Evolutionary conservation across 257 asterid genomes (phyloP), one percentile per base, ranked within the genome.

Genomic region (Henckelia pumila): DNA sequence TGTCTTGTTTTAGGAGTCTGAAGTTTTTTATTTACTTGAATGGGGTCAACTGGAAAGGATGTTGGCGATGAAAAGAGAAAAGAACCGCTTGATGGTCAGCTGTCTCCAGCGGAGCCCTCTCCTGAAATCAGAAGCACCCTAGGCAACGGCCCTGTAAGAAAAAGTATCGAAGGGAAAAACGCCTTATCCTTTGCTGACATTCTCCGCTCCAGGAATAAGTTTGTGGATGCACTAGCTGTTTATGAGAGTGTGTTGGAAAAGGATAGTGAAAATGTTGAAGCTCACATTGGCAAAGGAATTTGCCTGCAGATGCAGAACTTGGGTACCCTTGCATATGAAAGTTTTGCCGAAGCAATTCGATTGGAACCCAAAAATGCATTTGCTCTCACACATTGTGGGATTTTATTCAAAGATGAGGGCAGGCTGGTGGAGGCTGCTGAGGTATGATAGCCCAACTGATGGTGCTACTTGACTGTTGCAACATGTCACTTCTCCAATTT

Each of bases 341-440:
- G 95, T 78, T 94, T 94, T 67, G 75, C 95, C 3, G 95, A 94
- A 86, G 98, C 98, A 22, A 79, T 94, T 63, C 83, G 68, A 73
- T 68, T 94, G 72, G 96, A 94, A 57, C 95, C 98, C 44, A 85
- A 80, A 60, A 94, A 91, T 83, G 91, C 98, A 16, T 87, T 95
- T 82, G 99, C 98, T 30, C 87, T 91, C 35, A 87, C 96, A 56
- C 96, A 94, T 75, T 83, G 90, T 35, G 99, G 99, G 60, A 86
- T 94, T 83, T 68, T 94, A 72, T 89, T 71, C 80, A 94, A 94
- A 79, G 99, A 94, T 44, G 98, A 94, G 80, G 95, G 96, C 49
- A 95, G 85, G 37, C 77, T 94, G 67, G 87, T 88, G 71, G 96
- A 94, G 82, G 98, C 99, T 69, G 96, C 98, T 73, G 95, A 94